Percentiles rank a stretch among this genome's conserved stretches.
Evolutionary conservation across 768 basidiomycete genomes (phyloP).

Genomic region (Boletus edulis): DNA sequence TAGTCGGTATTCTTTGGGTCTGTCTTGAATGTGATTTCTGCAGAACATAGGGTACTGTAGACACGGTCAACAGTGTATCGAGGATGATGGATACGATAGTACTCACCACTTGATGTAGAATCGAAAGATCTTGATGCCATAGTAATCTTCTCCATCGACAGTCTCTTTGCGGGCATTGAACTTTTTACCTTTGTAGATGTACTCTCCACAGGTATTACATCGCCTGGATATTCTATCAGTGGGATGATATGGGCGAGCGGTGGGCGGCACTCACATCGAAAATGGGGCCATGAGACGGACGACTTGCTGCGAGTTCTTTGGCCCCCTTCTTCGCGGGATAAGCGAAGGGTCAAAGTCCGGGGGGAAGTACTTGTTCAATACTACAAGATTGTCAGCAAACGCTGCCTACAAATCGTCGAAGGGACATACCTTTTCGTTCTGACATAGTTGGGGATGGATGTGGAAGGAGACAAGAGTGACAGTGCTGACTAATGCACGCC

Average conservation of each 20-base stretch:
- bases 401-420: background rate
- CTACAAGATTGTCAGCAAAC: slow-evolving; percentile 37
- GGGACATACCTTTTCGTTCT: slow-evolving; percentile 69
- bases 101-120: slow-evolving; percentile 88
- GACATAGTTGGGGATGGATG: slow-evolving; percentile 51
- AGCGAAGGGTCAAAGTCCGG: slow-evolving; percentile 98
- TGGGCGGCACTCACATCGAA: slow-evolving; percentile 68
- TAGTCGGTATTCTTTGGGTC: slow-evolving; percentile 98
- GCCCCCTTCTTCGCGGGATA: slow-evolving; percentile 86
- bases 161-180: slow-evolving; percentile 99
- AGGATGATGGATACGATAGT: slow-evolving; percentile 15
- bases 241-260: background rate
- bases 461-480: background rate
- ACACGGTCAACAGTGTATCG: slow-evolving; percentile 11
- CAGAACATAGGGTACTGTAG: slow-evolving; percentile 85
- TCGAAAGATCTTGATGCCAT: slow-evolving; percentile 95
- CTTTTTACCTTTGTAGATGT: slow-evolving; percentile 99
- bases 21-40: slow-evolving; percentile 99
- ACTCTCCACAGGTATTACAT: slow-evolving; percentile 95
- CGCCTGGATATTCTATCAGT: slow-evolving; percentile 51
- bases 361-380: slow-evolving; percentile 94
- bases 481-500: slow-evolving; percentile 30
- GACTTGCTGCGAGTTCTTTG: slow-evolving; percentile 94
- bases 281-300: slow-evolving; percentile 99
- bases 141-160: slow-evolving; percentile 95